Conservation (phyloP, 208 protist genomes). For the Leishmania tarentolae region DNA sequence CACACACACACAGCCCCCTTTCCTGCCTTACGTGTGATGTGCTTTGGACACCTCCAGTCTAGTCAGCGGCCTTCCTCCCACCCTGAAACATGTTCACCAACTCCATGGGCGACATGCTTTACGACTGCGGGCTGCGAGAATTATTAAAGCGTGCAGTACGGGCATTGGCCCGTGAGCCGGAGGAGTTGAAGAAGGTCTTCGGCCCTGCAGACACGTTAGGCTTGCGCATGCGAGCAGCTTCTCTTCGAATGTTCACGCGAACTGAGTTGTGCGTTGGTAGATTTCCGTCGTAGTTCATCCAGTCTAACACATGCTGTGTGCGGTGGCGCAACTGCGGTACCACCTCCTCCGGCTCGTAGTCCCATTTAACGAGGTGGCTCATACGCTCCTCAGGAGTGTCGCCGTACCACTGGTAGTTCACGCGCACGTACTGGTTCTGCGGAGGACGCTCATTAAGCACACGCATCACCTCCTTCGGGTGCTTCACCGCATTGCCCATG, state of each 20-base stretch:
- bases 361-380: constrained; percentile 86
- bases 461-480: constrained; percentile 72
- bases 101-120: neutral
- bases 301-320: constrained; percentile 76
- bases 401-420: constrained; percentile 93
- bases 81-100: neutral
- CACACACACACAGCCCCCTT: neutral
- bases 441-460: constrained; percentile 79
- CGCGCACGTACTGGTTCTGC: constrained; percentile 89
- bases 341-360: constrained; percentile 69
- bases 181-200: constrained; percentile 85
- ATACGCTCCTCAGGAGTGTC: constrained; percentile 88
- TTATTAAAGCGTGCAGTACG: constrained; percentile 64
- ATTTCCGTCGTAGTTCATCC: constrained; percentile 89
- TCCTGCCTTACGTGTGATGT: neutral
- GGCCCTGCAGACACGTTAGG: constrained; percentile 53
- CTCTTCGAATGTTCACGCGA: constrained; percentile 70
- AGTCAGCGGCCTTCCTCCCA: neutral
- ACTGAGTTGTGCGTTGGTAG: constrained; percentile 82
- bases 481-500: constrained; percentile 59
- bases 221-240: constrained; percentile 61
- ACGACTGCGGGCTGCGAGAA: constrained; percentile 6
- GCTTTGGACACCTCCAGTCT: neutral
- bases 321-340: constrained; percentile 55
- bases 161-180: constrained; percentile 79